Evolutionary conservation across 225 moss, liverwort and hornwort species (phyloP), one percentile per base, ranked within the genome.

Genomic region (Polytrichum commune): DNA sequence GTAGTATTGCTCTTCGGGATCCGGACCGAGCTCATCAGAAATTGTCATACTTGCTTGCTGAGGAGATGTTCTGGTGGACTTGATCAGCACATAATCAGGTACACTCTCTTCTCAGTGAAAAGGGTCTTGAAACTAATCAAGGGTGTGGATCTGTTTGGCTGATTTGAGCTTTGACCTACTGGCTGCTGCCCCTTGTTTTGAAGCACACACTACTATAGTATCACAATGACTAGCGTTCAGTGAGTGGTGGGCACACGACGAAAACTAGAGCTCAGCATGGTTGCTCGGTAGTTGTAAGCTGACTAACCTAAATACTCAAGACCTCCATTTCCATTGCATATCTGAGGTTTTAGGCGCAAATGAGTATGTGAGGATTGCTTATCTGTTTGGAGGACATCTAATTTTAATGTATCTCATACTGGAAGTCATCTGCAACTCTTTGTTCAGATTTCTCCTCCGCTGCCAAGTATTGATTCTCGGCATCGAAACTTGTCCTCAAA

Each of bases 381-480:
- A 33, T 64, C 74, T 83, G 71, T 73, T 62, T 72, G 46, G 46
- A 46, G 13, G 46, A 46, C 46, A 46, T 46, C 46, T 46, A 13
- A 13, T 3, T 46, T 46, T 16, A 3, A 16, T 13, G 46, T 46
- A 46, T 46, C 46, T 46, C 13, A 46, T 46, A 46, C 46, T 46
- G 46, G 46, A 46, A 65, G 78, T 25, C 74, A 67, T 77, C 74
- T 57, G 60, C 33, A 67, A 33, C 73, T 67, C 76, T 67, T 63
- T 73, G 73, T 63, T 54, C 62, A 16, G 65, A 70, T 78, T 76
- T 57, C 55, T 75, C 73, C 81, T 81, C 76, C 66, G 82, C 76
- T 74, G 62, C 28, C 65, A 78, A 75, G 77, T 78, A 32, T 62
- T 79, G 70, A 78, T 79, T 76, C 69, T 76, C 71, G 68, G 71